Evolutionary conservation across 495 filamentous ascomycete species (phyloP), one percentile per base, ranked within the genome.

Genomic region (Aspergillus sclerotioniger): DNA sequence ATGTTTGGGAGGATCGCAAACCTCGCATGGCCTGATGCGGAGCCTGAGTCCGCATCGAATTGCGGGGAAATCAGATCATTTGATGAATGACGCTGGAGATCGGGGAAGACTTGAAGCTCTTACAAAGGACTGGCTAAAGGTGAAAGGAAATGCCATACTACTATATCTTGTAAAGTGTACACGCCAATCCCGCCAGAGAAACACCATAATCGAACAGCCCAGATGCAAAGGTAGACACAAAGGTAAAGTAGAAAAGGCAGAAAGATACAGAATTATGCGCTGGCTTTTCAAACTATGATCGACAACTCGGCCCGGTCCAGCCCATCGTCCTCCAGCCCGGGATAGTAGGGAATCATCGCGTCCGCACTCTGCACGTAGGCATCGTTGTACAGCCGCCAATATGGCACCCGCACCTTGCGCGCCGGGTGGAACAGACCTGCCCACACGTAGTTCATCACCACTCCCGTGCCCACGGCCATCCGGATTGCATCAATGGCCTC

Each of bases 361-460:
- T 99, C 95, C 17, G 93, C 93, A 32, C 79, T 84, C 63, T 95
- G 91, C 53, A 97, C 94, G 70, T 98, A 98, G n/a, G 90, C 89
- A 71, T 96, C 90, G 65, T 98, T 98, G 73, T 98, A 97, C 33
- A 98, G 73, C 39, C 93, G 78, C 91, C 92, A 98, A 72, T 96
- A 98, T 25, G 95, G 93, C 54, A 81, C 83, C 52, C 94, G 81
- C 32, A 99, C 94, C 74, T 97, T 97, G 46, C 95, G 83, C 6
- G 94, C 94, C 0, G 94, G 91, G 66, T 98, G 95, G 82, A 98
- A 99, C 48, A 99, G 77, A 15, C 95, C 95, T 3, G 94, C 92
- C 92, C 90, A 97, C 61, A 96, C 85, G 70, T 99, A 99, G 73
- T 98, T 98, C 82, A 98, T 88, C 35, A 96, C 88, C 21, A 90